phyloP scores from a whole-genome alignment of 2,329 filamentous ascomycete genomes.

The Sclerotinia borealis region DNA sequence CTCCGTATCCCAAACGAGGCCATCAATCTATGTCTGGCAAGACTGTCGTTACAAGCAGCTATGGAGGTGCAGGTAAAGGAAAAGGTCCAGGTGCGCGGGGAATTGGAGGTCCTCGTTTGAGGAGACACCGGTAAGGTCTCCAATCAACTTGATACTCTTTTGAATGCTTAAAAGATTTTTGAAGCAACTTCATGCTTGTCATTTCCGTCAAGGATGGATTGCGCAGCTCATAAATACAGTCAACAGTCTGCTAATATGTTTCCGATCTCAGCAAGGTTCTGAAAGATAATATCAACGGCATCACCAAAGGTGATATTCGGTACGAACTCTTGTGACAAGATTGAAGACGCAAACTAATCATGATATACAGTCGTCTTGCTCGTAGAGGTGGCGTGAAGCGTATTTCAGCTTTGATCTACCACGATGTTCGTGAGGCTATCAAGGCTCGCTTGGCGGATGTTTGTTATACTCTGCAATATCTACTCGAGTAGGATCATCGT shows the following conservation, averaged over 20 bases:
- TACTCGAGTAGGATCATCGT: too few species aligned
- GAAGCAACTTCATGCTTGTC: not conserved
- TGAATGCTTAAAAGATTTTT: not conserved
- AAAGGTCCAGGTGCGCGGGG: constrained; percentile 16
- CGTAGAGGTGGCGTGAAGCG: constrained; percentile 72
- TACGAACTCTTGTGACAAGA: constrained; percentile 28
- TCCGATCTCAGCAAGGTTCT: constrained; percentile 39
- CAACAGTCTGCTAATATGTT: not conserved
- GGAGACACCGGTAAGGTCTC: constrained; percentile 12
- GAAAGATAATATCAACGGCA: constrained; percentile 43
- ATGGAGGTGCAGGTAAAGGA: constrained; percentile 12
- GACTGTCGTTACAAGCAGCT: not conserved
- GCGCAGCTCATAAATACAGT: not conserved
- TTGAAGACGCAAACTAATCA: not conserved
- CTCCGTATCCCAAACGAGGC: not conserved
- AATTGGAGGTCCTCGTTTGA: constrained; percentile 7
- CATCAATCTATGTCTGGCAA: not conserved
- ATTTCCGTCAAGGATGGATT: not conserved
- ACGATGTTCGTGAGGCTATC: constrained; percentile 50
- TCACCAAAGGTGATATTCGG: constrained; percentile 52
- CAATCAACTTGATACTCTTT: not conserved
- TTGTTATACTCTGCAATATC: constrained; percentile 11
- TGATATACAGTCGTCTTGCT: constrained; percentile 51
- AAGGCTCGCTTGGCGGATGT: constrained; percentile 45
- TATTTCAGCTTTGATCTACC: constrained; percentile 60